Conservation (phyloP, 139 green algal genomes). For the Pleodorina starrii region DNA sequence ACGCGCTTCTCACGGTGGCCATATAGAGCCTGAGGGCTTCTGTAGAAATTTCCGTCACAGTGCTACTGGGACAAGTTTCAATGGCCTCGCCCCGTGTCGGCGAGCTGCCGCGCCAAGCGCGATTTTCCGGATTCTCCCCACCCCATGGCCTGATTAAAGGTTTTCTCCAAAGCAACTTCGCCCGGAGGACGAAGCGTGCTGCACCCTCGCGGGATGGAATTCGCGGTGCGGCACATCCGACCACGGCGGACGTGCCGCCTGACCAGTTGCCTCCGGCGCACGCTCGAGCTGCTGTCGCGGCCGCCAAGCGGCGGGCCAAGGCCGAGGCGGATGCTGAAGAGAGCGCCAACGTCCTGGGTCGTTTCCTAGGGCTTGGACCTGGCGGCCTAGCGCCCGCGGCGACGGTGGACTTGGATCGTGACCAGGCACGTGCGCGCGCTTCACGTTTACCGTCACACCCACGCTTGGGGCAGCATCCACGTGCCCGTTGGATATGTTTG, state of each 20-base stretch:
- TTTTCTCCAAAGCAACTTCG: background rate
- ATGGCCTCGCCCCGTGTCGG: background rate
- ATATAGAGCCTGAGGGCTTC: too few relatives aligned
- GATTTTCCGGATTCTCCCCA: background rate
- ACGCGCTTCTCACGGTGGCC: too few relatives aligned
- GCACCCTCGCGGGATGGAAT: background rate
- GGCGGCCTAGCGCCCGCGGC: constrained; percentile 54
- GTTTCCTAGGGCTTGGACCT: constrained; percentile 61
- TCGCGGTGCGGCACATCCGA: background rate
- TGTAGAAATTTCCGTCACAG: too few relatives aligned
- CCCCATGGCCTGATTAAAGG: too few relatives aligned
- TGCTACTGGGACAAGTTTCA: too few relatives aligned
- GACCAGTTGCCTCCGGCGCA: background rate
- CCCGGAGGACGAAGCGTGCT: background rate
- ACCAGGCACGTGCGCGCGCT: constrained; percentile 58
- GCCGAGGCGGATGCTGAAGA: constrained; percentile 37
- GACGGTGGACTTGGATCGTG: constrained; percentile 61
- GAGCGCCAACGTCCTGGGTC: constrained; percentile 59
- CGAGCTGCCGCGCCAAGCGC: background rate
- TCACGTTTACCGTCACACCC: too few relatives aligned
- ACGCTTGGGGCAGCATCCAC: too few relatives aligned
- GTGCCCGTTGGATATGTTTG: too few relatives aligned
- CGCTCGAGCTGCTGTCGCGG: background rate
- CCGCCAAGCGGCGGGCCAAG: constrained; percentile 1
- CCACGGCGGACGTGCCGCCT: background rate